Evolutionary conservation across 2,329 filamentous ascomycete species (phyloP).

Genomic region (Lithohypha guttulata): DNA sequence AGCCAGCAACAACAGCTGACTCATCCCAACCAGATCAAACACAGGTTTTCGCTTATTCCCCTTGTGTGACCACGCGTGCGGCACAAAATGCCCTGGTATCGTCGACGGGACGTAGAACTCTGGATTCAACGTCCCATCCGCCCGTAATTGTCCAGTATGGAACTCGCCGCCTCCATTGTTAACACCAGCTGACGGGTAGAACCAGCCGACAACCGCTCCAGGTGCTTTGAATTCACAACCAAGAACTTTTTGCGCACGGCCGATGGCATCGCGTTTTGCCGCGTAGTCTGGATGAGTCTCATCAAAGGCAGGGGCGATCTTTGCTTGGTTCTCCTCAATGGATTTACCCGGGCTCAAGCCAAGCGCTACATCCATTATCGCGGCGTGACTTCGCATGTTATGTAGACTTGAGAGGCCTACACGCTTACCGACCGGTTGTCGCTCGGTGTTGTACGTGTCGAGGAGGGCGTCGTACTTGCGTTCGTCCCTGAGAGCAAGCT

Average conservation of each 20-base stretch:
- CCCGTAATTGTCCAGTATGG: slow-evolving; percentile 21
- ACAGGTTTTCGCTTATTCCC: slow-evolving; percentile 16
- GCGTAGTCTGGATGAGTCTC: slow-evolving; percentile 14
- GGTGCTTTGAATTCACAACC: slow-evolving; percentile 28
- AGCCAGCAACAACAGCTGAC: slow-evolving; percentile 19
- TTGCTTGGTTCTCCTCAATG: slow-evolving; percentile 19
- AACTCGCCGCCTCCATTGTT: slow-evolving; percentile 16
- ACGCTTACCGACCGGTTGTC: slow-evolving; percentile 24
- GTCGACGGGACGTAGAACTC: slow-evolving; percentile 21
- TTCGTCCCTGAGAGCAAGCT: slow-evolving; percentile 18
- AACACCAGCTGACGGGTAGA: slow-evolving; percentile 24
- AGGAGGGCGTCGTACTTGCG: slow-evolving; percentile 20
- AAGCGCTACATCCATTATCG: slow-evolving; percentile 26
- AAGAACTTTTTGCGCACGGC: slow-evolving; percentile 21
- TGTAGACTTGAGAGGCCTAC: slow-evolving; percentile 23
- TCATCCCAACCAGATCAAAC: slow-evolving; percentile 19
- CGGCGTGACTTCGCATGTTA: slow-evolving; percentile 24
- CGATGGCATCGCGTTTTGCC: slow-evolving; percentile 21
- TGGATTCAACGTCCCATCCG: slow-evolving; percentile 16
- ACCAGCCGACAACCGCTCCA: slow-evolving; percentile 28
- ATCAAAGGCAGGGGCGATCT: slow-evolving; percentile 23
- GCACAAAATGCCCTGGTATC: slow-evolving; percentile 26
- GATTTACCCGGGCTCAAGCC: slow-evolving; percentile 23
- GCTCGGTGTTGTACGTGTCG: slow-evolving; percentile 26
- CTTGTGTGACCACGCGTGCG: slow-evolving; percentile 24